Percentiles rank a stretch among this genome's conserved stretches.
phyloP scores from a whole-genome alignment of 2,329 filamentous ascomycete species.

The Erysiphe neolycopersici region DNA sequence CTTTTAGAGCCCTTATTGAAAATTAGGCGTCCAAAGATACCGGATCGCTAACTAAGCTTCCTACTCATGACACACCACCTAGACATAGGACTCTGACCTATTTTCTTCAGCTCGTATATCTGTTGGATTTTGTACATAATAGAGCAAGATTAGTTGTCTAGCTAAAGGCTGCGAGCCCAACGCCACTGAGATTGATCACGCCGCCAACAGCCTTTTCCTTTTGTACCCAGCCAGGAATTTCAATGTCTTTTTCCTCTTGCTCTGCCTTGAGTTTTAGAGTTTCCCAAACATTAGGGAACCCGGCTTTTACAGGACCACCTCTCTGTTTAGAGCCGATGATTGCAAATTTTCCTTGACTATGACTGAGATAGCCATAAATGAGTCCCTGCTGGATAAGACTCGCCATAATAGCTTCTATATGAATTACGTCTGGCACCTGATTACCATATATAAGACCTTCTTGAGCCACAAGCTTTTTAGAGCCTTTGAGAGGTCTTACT shows the following conservation, averaged over 20 bases:
- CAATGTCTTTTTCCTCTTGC: conserved; percentile 22
- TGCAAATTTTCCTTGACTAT: conserved; percentile 50
- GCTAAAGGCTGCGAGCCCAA: conserved; percentile 20
- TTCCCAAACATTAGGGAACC: conserved; percentile 51
- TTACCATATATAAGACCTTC: conserved; percentile 39
- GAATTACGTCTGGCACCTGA: conserved; percentile 27
- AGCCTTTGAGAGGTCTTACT: conserved; percentile 19
- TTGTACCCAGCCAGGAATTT: conserved; percentile 53
- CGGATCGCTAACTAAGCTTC: too few species aligned
- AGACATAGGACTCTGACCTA: too few species aligned
- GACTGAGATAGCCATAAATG: conserved; percentile 61
- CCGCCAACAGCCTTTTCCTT: conserved; percentile 17
- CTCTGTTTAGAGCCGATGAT: conserved; percentile 50
- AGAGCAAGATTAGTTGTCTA: background rate
- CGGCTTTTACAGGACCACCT: conserved; percentile 35
- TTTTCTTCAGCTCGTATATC: too few species aligned
- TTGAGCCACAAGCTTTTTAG: conserved; percentile 24
- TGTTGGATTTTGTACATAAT: too few species aligned
- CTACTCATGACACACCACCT: too few species aligned
- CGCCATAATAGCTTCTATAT: conserved; percentile 54
- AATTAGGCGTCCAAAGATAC: too few species aligned
- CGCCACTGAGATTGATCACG: conserved; percentile 29
- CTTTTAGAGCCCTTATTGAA: too few species aligned
- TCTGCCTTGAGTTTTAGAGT: conserved; percentile 35
- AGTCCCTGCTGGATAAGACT: conserved; percentile 57